These are phyloP conservation scores for Penicillium cataractarum DNA, from an alignment of 495 filamentous ascomycete genomes.

Conservation along the genomic window DNA sequence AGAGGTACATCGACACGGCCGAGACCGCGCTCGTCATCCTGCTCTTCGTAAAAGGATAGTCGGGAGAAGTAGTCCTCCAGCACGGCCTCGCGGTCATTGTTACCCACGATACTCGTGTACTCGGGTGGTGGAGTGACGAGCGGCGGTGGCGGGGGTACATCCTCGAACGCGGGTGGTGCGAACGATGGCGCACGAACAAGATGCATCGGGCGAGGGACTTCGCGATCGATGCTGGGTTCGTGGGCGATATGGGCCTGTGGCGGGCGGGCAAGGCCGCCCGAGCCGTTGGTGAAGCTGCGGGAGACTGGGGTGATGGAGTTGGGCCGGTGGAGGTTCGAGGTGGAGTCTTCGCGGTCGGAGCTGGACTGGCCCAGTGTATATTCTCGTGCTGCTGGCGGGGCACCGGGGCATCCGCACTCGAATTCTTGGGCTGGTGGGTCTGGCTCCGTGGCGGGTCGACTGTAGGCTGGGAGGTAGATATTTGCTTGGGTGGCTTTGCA, in stretches of 20 bases:
- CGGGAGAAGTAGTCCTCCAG: constrained; percentile 91
- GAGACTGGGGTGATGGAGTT: constrained; percentile 32
- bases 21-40: constrained; percentile 55
- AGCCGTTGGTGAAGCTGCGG: constrained; percentile 52
- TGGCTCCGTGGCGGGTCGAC: constrained; percentile 57
- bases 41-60: constrained; percentile 61
- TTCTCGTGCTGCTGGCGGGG: constrained; percentile 46
- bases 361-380: constrained; percentile 42
- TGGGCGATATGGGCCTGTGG: constrained; percentile 51
- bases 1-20: constrained; percentile 67
- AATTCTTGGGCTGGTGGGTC: constrained; percentile 52
- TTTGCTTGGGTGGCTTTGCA: constrained; percentile 93
- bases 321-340: constrained; percentile 20
- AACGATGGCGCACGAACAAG: constrained; percentile 85
- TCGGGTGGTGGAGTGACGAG: constrained; percentile 84
- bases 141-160: constrained; percentile 82
- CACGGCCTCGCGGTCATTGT: constrained; percentile 71
- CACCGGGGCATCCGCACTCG: constrained; percentile 79
- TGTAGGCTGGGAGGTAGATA: constrained; percentile 85
- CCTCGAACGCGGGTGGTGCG: constrained; percentile 89
- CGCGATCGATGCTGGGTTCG: constrained; percentile 41
- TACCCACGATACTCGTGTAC: constrained; percentile 83
- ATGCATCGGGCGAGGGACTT: constrained; percentile 73
- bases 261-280: constrained; percentile 50
- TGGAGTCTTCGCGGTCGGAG: constrained; percentile 32